A percentile compares a stretch with the other conserved stretches of the same genome.
Evolutionary conservation across 116 monocot genomes (phyloP).

Genomic region (Zostera marina): DNA sequence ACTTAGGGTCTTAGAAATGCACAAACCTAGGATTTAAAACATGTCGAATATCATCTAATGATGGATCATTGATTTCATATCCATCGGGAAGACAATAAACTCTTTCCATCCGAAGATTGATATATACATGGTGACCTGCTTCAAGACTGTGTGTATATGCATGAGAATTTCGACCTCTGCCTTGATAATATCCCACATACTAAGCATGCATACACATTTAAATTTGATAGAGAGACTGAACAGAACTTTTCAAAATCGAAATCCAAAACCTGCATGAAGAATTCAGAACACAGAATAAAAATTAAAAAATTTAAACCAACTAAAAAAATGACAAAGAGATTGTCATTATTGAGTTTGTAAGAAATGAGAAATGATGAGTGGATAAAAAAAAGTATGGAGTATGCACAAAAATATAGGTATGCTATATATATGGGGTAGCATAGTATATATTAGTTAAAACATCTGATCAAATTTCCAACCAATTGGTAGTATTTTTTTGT

Average conservation of each 20-base stretch:
- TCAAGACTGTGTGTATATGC: conserved; percentile 90
- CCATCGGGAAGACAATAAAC: conserved; percentile 95
- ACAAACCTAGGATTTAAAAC: conserved; percentile 88
- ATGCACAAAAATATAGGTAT: too few relatives aligned
- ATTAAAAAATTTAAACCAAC: too few relatives aligned
- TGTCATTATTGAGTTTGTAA: too few relatives aligned
- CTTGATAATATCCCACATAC: conserved; percentile 95
- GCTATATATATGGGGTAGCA: too few relatives aligned
- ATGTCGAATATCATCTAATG: conserved; percentile 79
- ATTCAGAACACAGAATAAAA: neutral
- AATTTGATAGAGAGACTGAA: conserved; percentile 77
- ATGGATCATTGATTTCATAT: conserved; percentile 83
- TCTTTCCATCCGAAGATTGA: conserved; percentile 81
- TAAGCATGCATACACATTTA: conserved; percentile 90
- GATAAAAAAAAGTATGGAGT: too few relatives aligned
- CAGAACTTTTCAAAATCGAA: conserved; percentile 96
- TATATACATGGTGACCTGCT: conserved; percentile 84
- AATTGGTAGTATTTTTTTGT: too few relatives aligned
- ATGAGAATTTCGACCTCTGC: conserved; percentile 84
- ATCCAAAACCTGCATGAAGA: conserved; percentile 60
- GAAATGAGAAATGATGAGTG: too few relatives aligned
- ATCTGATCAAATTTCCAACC: too few relatives aligned
- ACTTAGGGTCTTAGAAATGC: too few relatives aligned
- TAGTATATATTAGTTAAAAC: too few relatives aligned
- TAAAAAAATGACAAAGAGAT: too few relatives aligned